phyloP scores from a whole-genome alignment of 176 grass and related monocot genomes.

The Oryza glumipatula region DNA sequence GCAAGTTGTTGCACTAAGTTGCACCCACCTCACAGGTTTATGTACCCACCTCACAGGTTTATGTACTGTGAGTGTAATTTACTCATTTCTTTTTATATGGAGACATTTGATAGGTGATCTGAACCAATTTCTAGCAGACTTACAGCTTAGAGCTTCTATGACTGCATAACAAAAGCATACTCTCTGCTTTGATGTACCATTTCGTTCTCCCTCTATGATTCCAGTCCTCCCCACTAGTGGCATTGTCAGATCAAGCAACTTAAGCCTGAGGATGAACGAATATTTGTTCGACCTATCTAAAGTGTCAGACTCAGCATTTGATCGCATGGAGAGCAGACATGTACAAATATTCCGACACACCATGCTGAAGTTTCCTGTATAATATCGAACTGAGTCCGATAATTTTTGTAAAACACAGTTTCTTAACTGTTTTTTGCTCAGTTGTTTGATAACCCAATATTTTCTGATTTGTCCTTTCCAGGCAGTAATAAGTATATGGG shows the following conservation, averaged over 20 bases:
- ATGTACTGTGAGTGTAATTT: too few species aligned
- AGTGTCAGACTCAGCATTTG: neutral
- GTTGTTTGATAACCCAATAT: conserved; percentile 11
- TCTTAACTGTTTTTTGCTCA: neutral
- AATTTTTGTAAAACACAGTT: neutral
- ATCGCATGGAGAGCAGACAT: neutral
- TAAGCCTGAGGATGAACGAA: neutral
- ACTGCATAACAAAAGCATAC: neutral
- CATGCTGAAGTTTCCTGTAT: neutral
- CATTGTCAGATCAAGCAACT: neutral
- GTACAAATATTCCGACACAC: neutral
- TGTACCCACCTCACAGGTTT: too few species aligned
- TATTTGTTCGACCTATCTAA: neutral
- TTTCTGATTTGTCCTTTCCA: neutral
- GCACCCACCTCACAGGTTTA: too few species aligned
- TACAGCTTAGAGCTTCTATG: neutral
- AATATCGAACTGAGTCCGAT: neutral
- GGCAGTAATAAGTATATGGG: neutral
- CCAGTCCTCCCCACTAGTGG: neutral
- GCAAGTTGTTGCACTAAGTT: too few species aligned
- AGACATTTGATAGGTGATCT: too few species aligned
- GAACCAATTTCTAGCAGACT: too few species aligned
- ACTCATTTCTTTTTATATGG: too few species aligned
- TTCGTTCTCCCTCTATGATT: neutral
- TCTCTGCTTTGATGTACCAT: neutral